These are phyloP conservation scores for Yamadazyma phyllophila DNA, from an alignment of 805 yeast genomes.

Conservation along the genomic window DNA sequence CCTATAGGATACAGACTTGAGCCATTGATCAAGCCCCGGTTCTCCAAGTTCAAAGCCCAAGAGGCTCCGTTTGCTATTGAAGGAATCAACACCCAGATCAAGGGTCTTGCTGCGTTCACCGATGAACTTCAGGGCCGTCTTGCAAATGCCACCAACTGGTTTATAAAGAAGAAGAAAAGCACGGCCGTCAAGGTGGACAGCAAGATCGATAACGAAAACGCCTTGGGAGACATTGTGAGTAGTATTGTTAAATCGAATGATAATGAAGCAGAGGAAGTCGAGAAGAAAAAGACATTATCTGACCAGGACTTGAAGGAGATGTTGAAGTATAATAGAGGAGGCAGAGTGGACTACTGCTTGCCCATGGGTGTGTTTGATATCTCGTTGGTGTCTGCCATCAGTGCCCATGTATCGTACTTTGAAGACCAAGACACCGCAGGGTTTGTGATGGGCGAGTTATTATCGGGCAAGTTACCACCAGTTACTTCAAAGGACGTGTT, in stretches of 20 bases:
- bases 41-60: conserved; percentile 53
- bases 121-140: conserved; percentile 37
- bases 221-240: conserved; percentile 39
- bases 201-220: conserved; percentile 29
- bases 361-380: conserved; percentile 79
- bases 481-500: conserved; percentile 29
- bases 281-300: conserved; percentile 22
- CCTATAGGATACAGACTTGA: conserved; percentile 89
- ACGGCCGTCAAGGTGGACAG: conserved; percentile 14
- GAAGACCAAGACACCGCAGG: conserved; percentile 84
- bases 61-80: conserved; percentile 53
- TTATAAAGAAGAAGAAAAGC: conserved; percentile 13
- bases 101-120: conserved; percentile 38
- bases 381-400: conserved; percentile 74
- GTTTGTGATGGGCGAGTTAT: conserved; percentile 64
- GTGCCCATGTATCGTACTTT: conserved; percentile 86
- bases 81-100: conserved; percentile 51
- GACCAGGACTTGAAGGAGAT: conserved; percentile 34
- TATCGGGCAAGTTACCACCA: conserved; percentile 21
- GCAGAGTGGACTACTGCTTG: conserved; percentile 78
- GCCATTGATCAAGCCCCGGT: conserved; percentile 61
- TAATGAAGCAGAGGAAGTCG: conserved; percentile 17
- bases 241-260: conserved; percentile 22
- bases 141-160: conserved; percentile 39
- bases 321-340: conserved; percentile 57